phyloP scores from a whole-genome alignment of 805 yeast genomes.

The Spathaspora gorwiae region DNA sequence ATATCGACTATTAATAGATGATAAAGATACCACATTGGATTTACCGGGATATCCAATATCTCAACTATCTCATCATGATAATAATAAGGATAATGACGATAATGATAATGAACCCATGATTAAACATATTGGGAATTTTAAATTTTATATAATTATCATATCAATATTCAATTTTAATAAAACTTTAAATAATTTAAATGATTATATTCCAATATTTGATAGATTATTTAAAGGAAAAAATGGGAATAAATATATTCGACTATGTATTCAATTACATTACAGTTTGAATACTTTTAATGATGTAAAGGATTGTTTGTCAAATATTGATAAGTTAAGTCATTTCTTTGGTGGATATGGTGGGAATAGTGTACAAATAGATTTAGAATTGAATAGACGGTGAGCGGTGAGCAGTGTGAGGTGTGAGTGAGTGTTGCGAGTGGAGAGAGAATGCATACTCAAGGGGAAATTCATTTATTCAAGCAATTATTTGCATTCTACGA shows the following conservation, averaged over 20 bases:
- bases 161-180: conserved; percentile 4
- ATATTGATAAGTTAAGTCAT: conserved; percentile 5
- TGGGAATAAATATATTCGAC: conserved; percentile 1
- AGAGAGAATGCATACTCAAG: too few species aligned
- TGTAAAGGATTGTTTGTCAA: conserved; percentile 7
- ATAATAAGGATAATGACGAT: background rate
- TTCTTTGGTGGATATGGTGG: conserved; percentile 2
- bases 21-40: background rate
- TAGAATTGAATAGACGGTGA: conserved; percentile 4
- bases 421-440: too few species aligned
- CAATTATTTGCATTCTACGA: too few species aligned
- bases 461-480: too few species aligned
- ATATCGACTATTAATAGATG: conserved; percentile 3
- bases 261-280: conserved; percentile 7
- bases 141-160: conserved; percentile 5
- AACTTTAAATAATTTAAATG: background rate
- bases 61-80: background rate
- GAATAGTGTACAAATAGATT: conserved; percentile 5
- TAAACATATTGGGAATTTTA: conserved; percentile 4
- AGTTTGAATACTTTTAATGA: conserved; percentile 7
- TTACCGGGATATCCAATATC: background rate
- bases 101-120: background rate
- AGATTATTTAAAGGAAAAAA: background rate
- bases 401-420: too few species aligned
- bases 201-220: background rate